Evolutionary conservation across 164 flowering plant genomes (phyloP).

Genomic region (Nelumbo lutea): DNA sequence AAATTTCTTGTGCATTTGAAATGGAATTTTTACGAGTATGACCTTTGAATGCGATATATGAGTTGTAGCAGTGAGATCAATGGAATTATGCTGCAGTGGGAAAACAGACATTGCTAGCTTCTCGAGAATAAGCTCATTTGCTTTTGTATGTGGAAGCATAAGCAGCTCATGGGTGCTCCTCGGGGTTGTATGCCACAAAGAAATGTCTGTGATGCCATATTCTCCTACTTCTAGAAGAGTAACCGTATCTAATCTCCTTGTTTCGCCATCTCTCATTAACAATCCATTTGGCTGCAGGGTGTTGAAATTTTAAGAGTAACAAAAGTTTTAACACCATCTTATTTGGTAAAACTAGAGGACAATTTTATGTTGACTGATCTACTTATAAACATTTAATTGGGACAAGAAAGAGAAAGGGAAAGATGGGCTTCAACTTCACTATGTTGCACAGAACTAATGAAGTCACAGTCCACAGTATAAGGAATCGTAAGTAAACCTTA

Average conservation of each 20-base stretch:
- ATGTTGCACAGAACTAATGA: no score
- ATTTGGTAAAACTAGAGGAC: not conserved
- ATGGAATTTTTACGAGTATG: slow-evolving; percentile 5
- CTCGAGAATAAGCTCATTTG: slow-evolving; percentile 34
- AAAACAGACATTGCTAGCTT: slow-evolving; percentile 35
- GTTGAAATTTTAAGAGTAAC: not conserved
- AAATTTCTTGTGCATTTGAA: slow-evolving; percentile 16
- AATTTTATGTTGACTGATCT: not conserved
- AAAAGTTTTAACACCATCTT: not conserved
- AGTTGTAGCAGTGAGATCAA: slow-evolving; percentile 8
- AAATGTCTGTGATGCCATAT: slow-evolving; percentile 10
- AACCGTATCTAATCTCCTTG: slow-evolving; percentile 6
- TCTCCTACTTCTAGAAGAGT: slow-evolving; percentile 19
- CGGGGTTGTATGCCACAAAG: slow-evolving; percentile 7
- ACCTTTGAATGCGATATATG: slow-evolving; percentile 8
- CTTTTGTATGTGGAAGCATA: slow-evolving; percentile 21
- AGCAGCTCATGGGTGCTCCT: slow-evolving; percentile 9
- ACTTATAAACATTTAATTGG: no score
- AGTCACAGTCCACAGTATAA: no score
- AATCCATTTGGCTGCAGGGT: slow-evolving; percentile 27
- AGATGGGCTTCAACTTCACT: no score
- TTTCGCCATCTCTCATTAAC: slow-evolving; percentile 17
- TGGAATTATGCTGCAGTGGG: slow-evolving; percentile 15
- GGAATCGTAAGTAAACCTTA: no score
- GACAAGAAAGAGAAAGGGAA: no score